Evolutionary conservation across 805 yeast species (phyloP).

Genomic region (Blastobotrys americana): DNA sequence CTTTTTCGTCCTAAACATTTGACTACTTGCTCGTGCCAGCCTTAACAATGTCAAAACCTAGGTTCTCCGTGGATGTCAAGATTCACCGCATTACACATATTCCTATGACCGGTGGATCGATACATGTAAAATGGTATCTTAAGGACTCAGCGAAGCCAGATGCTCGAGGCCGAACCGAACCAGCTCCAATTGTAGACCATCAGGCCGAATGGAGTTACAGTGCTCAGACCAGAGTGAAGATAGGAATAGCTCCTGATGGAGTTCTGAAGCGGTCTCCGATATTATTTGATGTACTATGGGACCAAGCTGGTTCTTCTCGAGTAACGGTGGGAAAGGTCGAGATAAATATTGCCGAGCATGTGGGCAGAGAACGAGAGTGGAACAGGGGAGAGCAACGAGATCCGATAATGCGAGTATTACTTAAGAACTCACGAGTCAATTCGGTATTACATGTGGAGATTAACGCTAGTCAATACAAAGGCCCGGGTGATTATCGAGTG

Average conservation of each 20-base stretch:
- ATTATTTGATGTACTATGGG: slow-evolving; percentile 41
- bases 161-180: slow-evolving; percentile 41
- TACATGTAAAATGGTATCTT: slow-evolving; percentile 58
- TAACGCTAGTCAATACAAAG: slow-evolving; percentile 40
- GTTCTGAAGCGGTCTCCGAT: slow-evolving; percentile 33
- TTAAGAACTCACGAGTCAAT: slow-evolving; percentile 75
- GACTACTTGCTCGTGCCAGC: too few relatives aligned
- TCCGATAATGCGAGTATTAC: slow-evolving; percentile 53
- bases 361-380: slow-evolving; percentile 34
- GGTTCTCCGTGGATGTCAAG: slow-evolving; percentile 52
- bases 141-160: slow-evolving; percentile 43
- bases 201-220: slow-evolving; percentile 44
- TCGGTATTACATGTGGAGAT: slow-evolving; percentile 62
- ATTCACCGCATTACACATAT: slow-evolving; percentile 72
- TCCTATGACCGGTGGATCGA: slow-evolving; percentile 68
- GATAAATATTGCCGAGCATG: slow-evolving; percentile 67
- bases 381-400: slow-evolving; percentile 28
- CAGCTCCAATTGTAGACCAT: slow-evolving; percentile 43
- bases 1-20: too few relatives aligned
- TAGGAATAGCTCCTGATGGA: slow-evolving; percentile 35
- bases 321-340: slow-evolving; percentile 57
- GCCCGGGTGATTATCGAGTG: slow-evolving; percentile 38
- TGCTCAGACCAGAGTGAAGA: slow-evolving; percentile 35
- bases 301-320: slow-evolving; percentile 33
- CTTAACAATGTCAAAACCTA: slow-evolving; percentile 36